These are phyloP conservation scores for Phialemoniopsis sp. DNA, from an alignment of 2,329 filamentous ascomycete genomes.

Conservation along the genomic window DNA sequence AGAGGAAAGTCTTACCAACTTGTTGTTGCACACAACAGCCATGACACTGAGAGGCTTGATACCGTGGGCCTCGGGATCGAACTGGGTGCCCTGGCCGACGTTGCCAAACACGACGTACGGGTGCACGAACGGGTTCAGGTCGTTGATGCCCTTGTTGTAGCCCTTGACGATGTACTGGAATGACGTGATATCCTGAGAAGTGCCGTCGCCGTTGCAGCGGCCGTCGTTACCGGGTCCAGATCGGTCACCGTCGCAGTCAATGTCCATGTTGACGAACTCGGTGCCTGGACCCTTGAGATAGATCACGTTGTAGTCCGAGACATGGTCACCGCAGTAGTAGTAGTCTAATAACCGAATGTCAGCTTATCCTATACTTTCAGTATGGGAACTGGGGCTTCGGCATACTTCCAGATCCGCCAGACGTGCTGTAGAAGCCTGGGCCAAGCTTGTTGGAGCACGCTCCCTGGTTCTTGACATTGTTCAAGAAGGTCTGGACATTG, in stretches of 20 bases:
- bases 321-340: constrained; percentile 39
- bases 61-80: constrained; percentile 32
- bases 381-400: background rate
- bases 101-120: constrained; percentile 53
- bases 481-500: constrained; percentile 22
- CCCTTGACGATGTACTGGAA: constrained; percentile 31
- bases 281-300: constrained; percentile 36
- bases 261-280: constrained; percentile 49
- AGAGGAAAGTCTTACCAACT: constrained; percentile 35
- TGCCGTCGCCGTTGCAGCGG: constrained; percentile 35
- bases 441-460: constrained; percentile 22
- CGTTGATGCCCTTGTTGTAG: constrained; percentile 30
- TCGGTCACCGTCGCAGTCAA: constrained; percentile 53
- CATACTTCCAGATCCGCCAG: constrained; percentile 18
- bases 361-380: background rate
- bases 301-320: constrained; percentile 26
- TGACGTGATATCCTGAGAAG: constrained; percentile 36
- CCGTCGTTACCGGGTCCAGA: constrained; percentile 30
- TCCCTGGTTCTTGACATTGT: constrained; percentile 20
- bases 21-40: constrained; percentile 46
- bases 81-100: constrained; percentile 26
- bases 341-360: too few relatives aligned
- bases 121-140: constrained; percentile 47
- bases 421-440: constrained; percentile 23
- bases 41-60: constrained; percentile 42